A percentile compares a stretch with the other conserved stretches of the same genome.
Conservation (phyloP, 306 rosid species). For the Rosa lucieae region DNA sequence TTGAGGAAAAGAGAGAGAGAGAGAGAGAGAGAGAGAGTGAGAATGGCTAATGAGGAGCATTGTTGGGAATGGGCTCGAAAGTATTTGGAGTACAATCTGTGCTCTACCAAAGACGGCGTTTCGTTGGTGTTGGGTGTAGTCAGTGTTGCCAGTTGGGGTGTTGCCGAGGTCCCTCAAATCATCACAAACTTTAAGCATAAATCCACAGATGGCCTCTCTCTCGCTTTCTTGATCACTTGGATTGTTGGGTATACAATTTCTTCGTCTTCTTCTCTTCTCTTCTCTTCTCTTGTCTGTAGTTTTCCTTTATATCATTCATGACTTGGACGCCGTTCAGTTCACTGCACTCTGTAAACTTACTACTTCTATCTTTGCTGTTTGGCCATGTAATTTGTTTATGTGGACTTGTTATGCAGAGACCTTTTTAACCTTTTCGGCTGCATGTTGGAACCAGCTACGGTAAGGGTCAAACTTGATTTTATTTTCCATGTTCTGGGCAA, state of each 20-base stretch:
- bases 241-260: conserved; percentile 52
- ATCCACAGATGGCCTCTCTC: conserved; percentile 71
- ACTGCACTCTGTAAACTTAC: no score
- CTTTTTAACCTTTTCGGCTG: conserved; percentile 75
- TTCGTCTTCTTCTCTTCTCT: conserved; percentile 6
- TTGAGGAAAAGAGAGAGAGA: neutral
- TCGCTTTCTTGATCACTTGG: conserved; percentile 80
- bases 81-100: conserved; percentile 37
- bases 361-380: neutral
- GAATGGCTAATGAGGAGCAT: conserved; percentile 29
- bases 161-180: conserved; percentile 87
- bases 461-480: conserved; percentile 30
- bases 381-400: conserved; percentile 20
- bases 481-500: neutral
- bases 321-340: no score
- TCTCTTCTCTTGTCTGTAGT: neutral
- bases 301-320: no score
- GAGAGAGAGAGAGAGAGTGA: neutral
- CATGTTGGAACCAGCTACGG: conserved; percentile 85
- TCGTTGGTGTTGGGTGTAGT: conserved; percentile 59
- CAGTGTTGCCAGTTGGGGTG: conserved; percentile 70
- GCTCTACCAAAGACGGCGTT: conserved; percentile 46
- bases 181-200: conserved; percentile 63
- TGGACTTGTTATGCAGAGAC: conserved; percentile 53
- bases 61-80: conserved; percentile 48